These are phyloP conservation scores for Tetrapisispora taiwanensis DNA, from an alignment of 805 yeast genomes.

Conservation along the genomic window DNA sequence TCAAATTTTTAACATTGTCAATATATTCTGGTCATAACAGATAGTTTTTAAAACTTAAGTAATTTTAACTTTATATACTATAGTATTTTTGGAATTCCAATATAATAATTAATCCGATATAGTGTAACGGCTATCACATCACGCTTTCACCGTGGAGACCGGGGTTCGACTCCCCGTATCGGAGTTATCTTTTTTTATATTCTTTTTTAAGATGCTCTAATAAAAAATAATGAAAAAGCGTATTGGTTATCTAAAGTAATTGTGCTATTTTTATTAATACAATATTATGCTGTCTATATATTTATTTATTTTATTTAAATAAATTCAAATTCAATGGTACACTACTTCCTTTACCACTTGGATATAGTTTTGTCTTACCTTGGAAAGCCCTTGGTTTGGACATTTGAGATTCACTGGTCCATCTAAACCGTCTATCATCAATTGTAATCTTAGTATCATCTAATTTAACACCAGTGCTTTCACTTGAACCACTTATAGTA, in stretches of 20 bases:
- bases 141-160: constrained; percentile 7
- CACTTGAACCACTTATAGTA: constrained; percentile 20
- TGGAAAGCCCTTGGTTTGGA: constrained; percentile 83
- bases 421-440: constrained; percentile 63
- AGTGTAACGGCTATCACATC: constrained; percentile 7
- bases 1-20: no score
- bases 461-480: constrained; percentile 15
- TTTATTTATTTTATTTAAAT: neutral
- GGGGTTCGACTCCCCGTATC: constrained; percentile 7
- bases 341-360: constrained; percentile 90
- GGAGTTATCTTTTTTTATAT: constrained; percentile 1
- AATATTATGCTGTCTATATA: neutral
- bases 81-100: no score
- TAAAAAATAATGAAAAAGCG: no score
- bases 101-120: constrained; percentile 5
- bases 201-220: no score
- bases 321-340: constrained; percentile 62
- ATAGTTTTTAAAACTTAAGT: no score
- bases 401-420: constrained; percentile 53
- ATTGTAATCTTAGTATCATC: constrained; percentile 35
- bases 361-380: constrained; percentile 68
- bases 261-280: neutral
- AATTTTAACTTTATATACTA: no score
- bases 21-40: no score
- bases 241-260: neutral